Percentiles rank a stretch among this genome's conserved stretches.
phyloP scores from a whole-genome alignment of 1,284 basidiomycete species.

The Flammula alnicola region DNA sequence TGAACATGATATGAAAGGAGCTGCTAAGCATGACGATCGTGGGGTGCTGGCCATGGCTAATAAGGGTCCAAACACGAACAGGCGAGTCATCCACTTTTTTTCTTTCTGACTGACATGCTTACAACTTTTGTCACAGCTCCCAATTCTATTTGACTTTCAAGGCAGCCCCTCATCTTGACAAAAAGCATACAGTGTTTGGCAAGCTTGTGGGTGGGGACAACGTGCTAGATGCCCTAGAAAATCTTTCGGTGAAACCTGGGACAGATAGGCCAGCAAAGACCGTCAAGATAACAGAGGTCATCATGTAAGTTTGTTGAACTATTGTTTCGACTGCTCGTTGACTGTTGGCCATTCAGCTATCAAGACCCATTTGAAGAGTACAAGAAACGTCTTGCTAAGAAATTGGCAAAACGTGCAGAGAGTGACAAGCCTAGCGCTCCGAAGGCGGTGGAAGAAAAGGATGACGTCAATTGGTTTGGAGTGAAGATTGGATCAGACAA shows the following conservation, averaged over 20 bases:
- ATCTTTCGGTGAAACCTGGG: constrained; percentile 78
- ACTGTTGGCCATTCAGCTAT: constrained; percentile 48
- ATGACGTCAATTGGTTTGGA: constrained; percentile 86
- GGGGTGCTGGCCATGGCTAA: constrained; percentile 93
- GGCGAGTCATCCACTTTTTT: constrained; percentile 42
- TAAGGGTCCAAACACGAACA: constrained; percentile 84
- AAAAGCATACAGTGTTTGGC: constrained; percentile 95
- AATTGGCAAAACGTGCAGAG: constrained; percentile 71
- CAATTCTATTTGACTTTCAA: constrained; percentile 93
- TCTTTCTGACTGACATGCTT: constrained; percentile 1
- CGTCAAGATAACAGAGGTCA: constrained; percentile 77
- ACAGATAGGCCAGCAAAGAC: constrained; percentile 87
- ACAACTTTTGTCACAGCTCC: constrained; percentile 57
- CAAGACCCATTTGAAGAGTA: constrained; percentile 90
- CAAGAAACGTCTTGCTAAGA: constrained; percentile 75
- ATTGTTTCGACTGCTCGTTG: not conserved
- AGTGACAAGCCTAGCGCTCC: constrained; percentile 43
- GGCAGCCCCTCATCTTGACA: constrained; percentile 78
- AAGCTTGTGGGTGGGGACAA: constrained; percentile 95
- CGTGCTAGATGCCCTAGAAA: constrained; percentile 85
- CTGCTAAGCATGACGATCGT: constrained; percentile 83
- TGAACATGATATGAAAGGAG: constrained; percentile 85
- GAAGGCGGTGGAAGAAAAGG: constrained; percentile 49
- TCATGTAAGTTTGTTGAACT: constrained; percentile 59
- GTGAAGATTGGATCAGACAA: constrained; percentile 64